These are phyloP conservation scores for Leucogyrophana mollusca DNA, from an alignment of 768 basidiomycete genomes.

Conservation along the genomic window DNA sequence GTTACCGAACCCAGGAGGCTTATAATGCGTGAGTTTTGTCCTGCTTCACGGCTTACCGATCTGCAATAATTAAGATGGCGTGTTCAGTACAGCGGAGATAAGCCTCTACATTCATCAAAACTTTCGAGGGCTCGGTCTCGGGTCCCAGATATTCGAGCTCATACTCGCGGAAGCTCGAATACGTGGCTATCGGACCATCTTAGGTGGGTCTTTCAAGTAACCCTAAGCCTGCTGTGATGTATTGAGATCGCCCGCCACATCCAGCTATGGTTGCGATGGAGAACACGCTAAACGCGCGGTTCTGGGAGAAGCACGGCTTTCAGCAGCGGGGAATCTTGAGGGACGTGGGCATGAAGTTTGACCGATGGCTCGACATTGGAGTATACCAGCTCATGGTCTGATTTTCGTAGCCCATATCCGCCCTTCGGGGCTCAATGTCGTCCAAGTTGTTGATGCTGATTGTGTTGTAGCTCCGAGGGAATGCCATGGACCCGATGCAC, in stretches of 20 bases:
- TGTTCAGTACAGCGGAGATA: slow-evolving; percentile 1
- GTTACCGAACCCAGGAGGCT: background rate
- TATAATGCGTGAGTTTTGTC: background rate
- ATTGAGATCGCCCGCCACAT: background rate
- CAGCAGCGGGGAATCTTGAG: background rate
- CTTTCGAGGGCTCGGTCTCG: slow-evolving; percentile 2
- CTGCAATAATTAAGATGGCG: no score
- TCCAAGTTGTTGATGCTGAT: no score
- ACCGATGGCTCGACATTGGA: slow-evolving; percentile 3
- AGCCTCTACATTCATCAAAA: slow-evolving; percentile 3
- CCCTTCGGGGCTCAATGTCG: no score
- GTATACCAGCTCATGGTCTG: slow-evolving; percentile 2
- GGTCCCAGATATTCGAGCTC: background rate
- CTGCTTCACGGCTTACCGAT: no score
- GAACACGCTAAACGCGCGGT: background rate
- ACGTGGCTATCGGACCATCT: background rate
- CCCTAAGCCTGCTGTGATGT: background rate
- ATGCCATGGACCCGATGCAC: no score
- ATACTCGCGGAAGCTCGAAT: slow-evolving; percentile 1
- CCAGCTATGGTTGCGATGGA: slow-evolving; percentile 3
- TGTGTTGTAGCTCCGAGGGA: no score
- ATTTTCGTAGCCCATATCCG: no score
- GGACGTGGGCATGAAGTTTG: background rate
- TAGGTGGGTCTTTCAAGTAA: background rate
- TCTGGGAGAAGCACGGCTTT: slow-evolving; percentile 4